Evolutionary conservation across 2,329 filamentous ascomycete genomes (phyloP), one percentile per base, ranked within the genome.

Genomic region (Paraphoma sp.): DNA sequence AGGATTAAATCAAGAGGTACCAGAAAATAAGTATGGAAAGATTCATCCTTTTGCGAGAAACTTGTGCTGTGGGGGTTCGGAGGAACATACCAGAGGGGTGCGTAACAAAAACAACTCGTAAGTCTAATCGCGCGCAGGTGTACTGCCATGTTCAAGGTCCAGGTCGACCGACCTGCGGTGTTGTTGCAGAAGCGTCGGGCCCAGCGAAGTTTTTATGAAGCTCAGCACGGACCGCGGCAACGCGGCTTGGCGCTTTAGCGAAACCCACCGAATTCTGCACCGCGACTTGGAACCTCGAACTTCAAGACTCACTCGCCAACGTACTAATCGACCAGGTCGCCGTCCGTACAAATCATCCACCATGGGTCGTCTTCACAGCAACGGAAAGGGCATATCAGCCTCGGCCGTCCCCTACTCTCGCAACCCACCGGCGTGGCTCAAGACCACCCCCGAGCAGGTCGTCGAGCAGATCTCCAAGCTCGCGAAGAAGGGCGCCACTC

Each of bases 401-500:
- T 97, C 92, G 65, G 92, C 95, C 77, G 84, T 98, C 83, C 95
- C 96, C 79, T 99, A 98, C 89, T 97, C 92, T 72, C 94, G 95
- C 85, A 89, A 87, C 75, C 81, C 93, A 67, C 94, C 95, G 63
- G 87, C 93, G 73, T 99, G 95, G 95, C 86, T 98, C 83, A 99
- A 99, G 91, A 96, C 92, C 84, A 97, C 93, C 74, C 93, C 95
- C 79, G 93, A 97, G 77, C 92, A 96, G 86, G 93, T 99, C 81
- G 92, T 97, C 75, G 95, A 99, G 81, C 93, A 98, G 86, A 99
- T 99, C 85, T 93, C 91, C 86, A 96, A 96, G 87, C 91, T 98
- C 80, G 95, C 95, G 79, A 93, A 92, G 86, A 98, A 98, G 91
- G 95, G 96, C 85, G 92, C 92, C 73, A 97, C 94, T 70, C 95